Base-by-base conservation (phyloP, 352 stramenopile species). In the Phytophthora rubi region DNA sequence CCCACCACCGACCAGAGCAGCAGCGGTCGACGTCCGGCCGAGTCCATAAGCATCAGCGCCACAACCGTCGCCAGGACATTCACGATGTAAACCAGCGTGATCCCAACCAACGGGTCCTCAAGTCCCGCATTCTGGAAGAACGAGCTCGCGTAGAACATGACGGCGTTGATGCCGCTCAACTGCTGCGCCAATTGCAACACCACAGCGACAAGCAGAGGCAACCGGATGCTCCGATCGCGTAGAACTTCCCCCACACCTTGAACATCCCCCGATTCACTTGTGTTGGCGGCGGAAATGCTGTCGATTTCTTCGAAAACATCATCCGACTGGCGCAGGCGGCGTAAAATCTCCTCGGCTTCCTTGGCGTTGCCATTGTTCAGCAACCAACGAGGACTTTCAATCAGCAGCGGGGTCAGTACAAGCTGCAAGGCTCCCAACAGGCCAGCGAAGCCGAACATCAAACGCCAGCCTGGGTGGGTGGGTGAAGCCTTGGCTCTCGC, bases 71-170 rank as follows among this genome's bases (percentile, higher is more conserved):
- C 85, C 30, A 92, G 66, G 0, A 92, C 85, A 44, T 92, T 92
- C 23, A 92, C 76, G 4, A 82, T 73, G 56, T 85, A 88, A 5
- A 92, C 85, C 12, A 92, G 64, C n/a, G 71, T 82, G 15, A 86
- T 81, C 6, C 85, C 85, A 7, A 85, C 68, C 10, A 91, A 73
- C 26, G 85, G 82, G 61, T 92, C 79, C 33, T 85, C 65, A 30
- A 92, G 65, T 0, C 84, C 81, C 0, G 89, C 85, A 42, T 77
- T 87, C 66, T 84, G 61, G 65, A 92, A 90, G 54, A 92, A 92
- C 32, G 79, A 86, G 51, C 77, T 92, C 0, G 85, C 83, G 78
- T 92, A 92, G 69, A 91, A 92, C 85, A 92, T 92, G 58, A 92
- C 85, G 44, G 85, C 85, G 62, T 91, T 92, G 53, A 92, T 92